Conservation (phyloP, 208 protist genomes). For the Acanthamoeba royreba region DNA sequence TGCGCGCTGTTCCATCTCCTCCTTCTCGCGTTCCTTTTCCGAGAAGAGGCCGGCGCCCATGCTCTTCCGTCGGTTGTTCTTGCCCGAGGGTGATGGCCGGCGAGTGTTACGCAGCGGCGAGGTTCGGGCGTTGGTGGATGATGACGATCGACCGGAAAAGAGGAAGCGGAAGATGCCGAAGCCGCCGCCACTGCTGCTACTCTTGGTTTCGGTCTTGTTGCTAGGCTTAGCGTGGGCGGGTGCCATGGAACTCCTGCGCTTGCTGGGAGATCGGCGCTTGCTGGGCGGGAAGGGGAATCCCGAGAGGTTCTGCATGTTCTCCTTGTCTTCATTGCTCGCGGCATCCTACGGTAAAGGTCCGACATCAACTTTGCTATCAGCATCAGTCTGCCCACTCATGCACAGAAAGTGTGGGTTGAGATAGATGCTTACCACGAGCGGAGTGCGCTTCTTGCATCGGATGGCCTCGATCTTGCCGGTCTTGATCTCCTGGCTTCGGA, state of each 20-base stretch:
- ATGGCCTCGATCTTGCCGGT: not conserved
- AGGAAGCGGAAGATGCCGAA: not conserved
- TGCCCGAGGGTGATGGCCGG: not conserved
- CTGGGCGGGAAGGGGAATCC: not conserved
- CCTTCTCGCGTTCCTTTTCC: not conserved
- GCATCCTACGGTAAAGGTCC: not conserved
- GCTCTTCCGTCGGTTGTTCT: not conserved
- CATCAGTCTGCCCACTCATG: not conserved
- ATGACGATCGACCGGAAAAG: not conserved
- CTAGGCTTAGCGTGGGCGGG: not conserved
- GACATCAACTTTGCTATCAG: not conserved
- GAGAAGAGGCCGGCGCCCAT: not conserved
- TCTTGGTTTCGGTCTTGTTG: not conserved
- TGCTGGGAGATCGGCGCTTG: not conserved
- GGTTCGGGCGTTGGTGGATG: not conserved
- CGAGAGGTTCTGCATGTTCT: not conserved
- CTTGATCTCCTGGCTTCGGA: not conserved
- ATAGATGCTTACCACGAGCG: not conserved
- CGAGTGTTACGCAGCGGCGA: not conserved
- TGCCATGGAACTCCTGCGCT: not conserved
- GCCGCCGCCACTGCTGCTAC: not conserved
- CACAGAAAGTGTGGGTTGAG: not conserved
- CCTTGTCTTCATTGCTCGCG: not conserved
- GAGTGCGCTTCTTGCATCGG: not conserved
- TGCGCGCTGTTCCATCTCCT: not conserved